These are phyloP conservation scores for Yamadazyma friedrichii DNA, from an alignment of 1,139 yeast species.

Conservation along the genomic window DNA sequence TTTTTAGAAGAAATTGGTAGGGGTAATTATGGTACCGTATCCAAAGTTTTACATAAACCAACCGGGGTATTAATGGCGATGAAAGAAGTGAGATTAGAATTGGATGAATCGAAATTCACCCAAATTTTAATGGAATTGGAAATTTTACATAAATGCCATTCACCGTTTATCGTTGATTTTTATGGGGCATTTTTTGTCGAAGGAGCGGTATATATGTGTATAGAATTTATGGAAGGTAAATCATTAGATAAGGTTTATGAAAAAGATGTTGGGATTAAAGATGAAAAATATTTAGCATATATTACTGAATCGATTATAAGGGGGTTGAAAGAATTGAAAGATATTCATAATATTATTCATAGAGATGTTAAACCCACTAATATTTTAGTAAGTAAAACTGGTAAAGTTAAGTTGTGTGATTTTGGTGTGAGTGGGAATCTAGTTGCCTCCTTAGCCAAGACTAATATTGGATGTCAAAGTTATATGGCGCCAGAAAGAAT, in stretches of 20 bases:
- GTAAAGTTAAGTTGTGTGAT: constrained; percentile 90
- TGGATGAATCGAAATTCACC: constrained; percentile 87
- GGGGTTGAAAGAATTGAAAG: constrained; percentile 81
- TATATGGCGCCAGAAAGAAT: constrained; percentile 99
- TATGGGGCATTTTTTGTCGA: constrained; percentile 97
- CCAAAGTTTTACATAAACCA: constrained; percentile 91
- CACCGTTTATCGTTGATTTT: constrained; percentile 90
- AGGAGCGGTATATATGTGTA: constrained; percentile 98
- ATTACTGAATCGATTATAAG: constrained; percentile 78
- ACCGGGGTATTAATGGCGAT: constrained; percentile 92
- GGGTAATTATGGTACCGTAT: constrained; percentile 94
- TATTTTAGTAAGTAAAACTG: constrained; percentile 74
- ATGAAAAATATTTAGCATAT: constrained; percentile 71
- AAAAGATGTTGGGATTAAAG: constrained; percentile 68
- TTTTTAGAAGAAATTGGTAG: constrained; percentile 84
- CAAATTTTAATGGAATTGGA: constrained; percentile 96
- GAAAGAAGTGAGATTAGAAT: constrained; percentile 91
- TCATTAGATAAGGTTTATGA: constrained; percentile 85
- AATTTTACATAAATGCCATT: constrained; percentile 83
- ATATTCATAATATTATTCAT: constrained; percentile 88
- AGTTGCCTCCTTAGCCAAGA: constrained; percentile 92
- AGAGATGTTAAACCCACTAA: constrained; percentile 98
- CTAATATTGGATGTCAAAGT: constrained; percentile 97
- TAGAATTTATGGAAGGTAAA: constrained; percentile 98
- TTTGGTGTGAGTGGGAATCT: constrained; percentile 96